Base-by-base conservation (phyloP, 2,329 filamentous ascomycete genomes). In the Fusarium zealandicum region DNA sequence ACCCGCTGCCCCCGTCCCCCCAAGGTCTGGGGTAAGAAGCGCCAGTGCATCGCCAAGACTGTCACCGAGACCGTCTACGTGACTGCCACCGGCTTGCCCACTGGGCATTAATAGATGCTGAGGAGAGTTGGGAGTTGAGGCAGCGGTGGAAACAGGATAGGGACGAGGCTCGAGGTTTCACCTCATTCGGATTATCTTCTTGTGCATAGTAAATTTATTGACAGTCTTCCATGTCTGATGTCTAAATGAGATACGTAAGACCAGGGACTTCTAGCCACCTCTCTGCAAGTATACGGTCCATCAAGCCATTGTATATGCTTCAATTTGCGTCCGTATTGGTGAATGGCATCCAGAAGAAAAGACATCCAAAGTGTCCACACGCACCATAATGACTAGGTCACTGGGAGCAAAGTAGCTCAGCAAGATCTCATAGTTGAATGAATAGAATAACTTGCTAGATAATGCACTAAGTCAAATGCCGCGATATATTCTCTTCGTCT, bases 51-150 rank as follows among this genome's bases (percentile, higher is more conserved):
- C 16, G 36, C 39, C 10, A 54, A 48, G 44, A 67, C 64, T 7
- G 58, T 67, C 3, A 64, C 51, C 30, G 45, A 51, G 9, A 67
- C 65, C 1, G 58, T 64, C 49, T 67, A 67, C 27, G 64, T 67
- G 37, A 67, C 64, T 46, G 57, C 61, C 8, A 64, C 61, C 17
- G 28, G 48, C 20, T 20, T 52, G 28, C 37, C 40, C 18, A 41
- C 18, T 27, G 28, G 53, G 17, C 35, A 31, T 43, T 59, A 59
- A 50, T 6, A 17, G 4, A 31, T 18, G 12, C 4, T 41, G 11
- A 18, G 27, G 18, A n/a, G 28, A n/a, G 27, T 22, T 7, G 13
- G 16, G 31, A 20, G 40, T 11, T 20, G 20, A 9, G 32, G 22
- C n/a, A 22, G 36, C 14, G 25, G 27, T 11, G 22, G 17, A 18